These are phyloP conservation scores for Lipomyces yamanashiensis DNA, from an alignment of 805 yeast genomes.

Conservation along the genomic window DNA sequence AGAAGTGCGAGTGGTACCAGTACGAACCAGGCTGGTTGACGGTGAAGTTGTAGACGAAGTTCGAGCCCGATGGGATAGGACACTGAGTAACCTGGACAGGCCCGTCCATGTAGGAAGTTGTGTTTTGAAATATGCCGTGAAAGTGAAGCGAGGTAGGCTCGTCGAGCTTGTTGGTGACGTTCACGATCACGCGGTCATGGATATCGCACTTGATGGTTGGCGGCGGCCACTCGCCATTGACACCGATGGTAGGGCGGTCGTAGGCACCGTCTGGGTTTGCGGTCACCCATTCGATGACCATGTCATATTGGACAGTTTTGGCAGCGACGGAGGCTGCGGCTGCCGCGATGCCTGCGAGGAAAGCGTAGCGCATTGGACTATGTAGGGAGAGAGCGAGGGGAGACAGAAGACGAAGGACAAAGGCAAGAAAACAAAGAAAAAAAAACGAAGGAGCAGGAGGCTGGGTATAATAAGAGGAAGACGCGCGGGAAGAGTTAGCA, in stretches of 20 bases:
- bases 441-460: not conserved
- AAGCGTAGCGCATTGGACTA: constrained; percentile 5
- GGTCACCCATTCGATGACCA: constrained; percentile 46
- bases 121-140: constrained; percentile 90
- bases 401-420: not conserved
- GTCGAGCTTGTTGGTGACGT: constrained; percentile 72
- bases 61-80: constrained; percentile 81
- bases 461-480: not conserved
- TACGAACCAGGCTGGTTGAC: constrained; percentile 86
- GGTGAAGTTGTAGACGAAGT: constrained; percentile 83
- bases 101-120: constrained; percentile 84
- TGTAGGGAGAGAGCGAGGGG: not conserved
- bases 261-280: constrained; percentile 64
- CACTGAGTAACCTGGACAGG: constrained; percentile 88
- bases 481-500: constrained; percentile 5
- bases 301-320: constrained; percentile 44
- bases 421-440: not conserved
- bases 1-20: constrained; percentile 97
- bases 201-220: constrained; percentile 72
- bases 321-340: constrained; percentile 35
- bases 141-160: constrained; percentile 82
- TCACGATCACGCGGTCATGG: constrained; percentile 77
- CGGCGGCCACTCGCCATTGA: constrained; percentile 80
- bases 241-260: constrained; percentile 58
- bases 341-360: constrained; percentile 22